Evolutionary conservation across 2,329 filamentous ascomycete genomes (phyloP).

Genomic region (Nemania sp.): DNA sequence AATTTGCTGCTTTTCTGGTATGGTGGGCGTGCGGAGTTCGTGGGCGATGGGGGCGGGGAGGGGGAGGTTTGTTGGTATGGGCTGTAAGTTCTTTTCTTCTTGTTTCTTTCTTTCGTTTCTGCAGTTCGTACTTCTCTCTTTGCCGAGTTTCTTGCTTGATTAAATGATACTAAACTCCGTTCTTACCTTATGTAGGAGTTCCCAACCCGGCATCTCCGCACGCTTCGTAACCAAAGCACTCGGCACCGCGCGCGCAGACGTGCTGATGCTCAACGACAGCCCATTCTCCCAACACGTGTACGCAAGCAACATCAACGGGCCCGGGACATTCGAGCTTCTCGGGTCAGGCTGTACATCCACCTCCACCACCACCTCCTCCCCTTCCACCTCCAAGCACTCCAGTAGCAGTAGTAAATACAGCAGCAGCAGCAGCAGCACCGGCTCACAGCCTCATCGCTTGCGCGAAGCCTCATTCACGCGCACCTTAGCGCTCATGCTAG

Average conservation of each 20-base stretch:
- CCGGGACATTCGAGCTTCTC: conserved; percentile 20
- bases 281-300: conserved; percentile 21
- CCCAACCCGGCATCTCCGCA: no score
- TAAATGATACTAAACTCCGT: no score
- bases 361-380: no score
- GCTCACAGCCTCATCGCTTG: no score
- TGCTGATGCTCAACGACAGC: conserved; percentile 24
- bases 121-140: not conserved
- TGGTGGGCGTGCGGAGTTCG: conserved; percentile 21
- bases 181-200: no score
- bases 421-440: no score
- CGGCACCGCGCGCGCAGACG: conserved; percentile 13
- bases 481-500: conserved; percentile 16
- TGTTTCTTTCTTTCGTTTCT: not conserved
- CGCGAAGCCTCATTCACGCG: conserved; percentile 20
- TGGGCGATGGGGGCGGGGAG: not conserved
- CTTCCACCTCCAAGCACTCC: no score
- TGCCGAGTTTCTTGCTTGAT: not conserved
- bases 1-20: conserved; percentile 27
- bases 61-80: conserved; percentile 25
- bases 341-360: no score
- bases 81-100: conserved; percentile 14
- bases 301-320: conserved; percentile 7
- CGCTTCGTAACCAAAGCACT: conserved; percentile 16
- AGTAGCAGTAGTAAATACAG: no score